phyloP scores from a whole-genome alignment of 2,329 filamentous ascomycete species.

The Tolypocladium nubicola region DNA sequence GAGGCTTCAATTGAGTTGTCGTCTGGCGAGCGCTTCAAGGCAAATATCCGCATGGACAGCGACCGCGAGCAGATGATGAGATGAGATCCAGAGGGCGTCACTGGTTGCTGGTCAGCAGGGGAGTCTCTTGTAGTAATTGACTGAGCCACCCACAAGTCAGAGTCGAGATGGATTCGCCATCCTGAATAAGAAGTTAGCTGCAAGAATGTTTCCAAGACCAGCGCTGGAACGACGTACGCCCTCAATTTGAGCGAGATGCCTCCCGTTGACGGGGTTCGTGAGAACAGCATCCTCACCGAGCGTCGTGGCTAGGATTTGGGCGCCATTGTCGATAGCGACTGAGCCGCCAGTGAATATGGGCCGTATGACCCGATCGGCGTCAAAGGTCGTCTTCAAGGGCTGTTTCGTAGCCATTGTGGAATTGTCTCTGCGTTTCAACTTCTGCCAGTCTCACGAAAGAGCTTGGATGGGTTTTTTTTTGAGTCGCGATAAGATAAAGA shows the following conservation, averaged over 20 bases:
- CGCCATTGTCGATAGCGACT: conserved; percentile 71
- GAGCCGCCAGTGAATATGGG: conserved; percentile 92
- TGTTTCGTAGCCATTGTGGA: conserved; percentile 46
- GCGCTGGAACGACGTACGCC: conserved; percentile 45
- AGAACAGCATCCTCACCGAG: conserved; percentile 87
- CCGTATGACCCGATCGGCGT: conserved; percentile 70
- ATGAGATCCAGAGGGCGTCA: conserved; percentile 81
- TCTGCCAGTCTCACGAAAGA: neutral
- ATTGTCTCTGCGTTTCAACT: neutral
- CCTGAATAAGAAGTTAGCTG: conserved; percentile 30
- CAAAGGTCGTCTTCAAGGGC: conserved; percentile 77
- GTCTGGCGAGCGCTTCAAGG: conserved; percentile 50
- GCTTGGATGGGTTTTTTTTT: conserved; percentile 2
- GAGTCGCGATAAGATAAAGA: conserved; percentile 2
- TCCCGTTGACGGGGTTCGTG: conserved; percentile 73
- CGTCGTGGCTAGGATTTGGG: conserved; percentile 74
- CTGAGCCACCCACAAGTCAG: conserved; percentile 41
- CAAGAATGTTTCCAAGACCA: neutral
- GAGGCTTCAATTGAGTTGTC: conserved; percentile 51
- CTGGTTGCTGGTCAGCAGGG: conserved; percentile 27
- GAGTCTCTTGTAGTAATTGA: too few species aligned
- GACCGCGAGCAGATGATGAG: conserved; percentile 88
- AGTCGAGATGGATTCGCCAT: conserved; percentile 71
- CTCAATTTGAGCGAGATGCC: conserved; percentile 75
- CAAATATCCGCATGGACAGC: conserved; percentile 88